Evolutionary conservation across 1,284 basidiomycete species (phyloP), one percentile per base, ranked within the genome.

Genomic region (Phylloboletellus chloephorus): DNA sequence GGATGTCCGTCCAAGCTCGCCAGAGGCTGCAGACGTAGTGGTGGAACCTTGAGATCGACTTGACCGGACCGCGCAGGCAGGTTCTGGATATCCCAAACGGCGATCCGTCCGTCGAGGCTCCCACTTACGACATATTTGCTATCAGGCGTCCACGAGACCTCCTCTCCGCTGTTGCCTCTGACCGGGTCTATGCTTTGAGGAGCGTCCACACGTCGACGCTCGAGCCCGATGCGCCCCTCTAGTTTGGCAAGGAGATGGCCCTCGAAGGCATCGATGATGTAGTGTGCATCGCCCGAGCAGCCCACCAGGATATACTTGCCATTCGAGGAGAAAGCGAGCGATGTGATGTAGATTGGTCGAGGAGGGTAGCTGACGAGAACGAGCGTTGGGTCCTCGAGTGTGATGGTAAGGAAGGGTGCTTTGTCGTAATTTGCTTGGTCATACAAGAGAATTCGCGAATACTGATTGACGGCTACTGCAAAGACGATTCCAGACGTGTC

Each of bases 251-350:
- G 67, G 4, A 94, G 67, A 48, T 78, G 72, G 0, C 93, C 88
- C 44, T 89, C 82, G 60, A 86, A 96, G 0, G 90, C 82, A 57
- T 97, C 91, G 45, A 96, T 55, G 38, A 99, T 73, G 57, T 98
- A 98, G 64, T 98, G 96, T 3, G 86, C 86, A 56, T 88, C 80
- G 3, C 88, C 87, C 1, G 91, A 88, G 43, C 96, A 98, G 28
- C 95, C 95, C 12, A 96, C 82, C 16, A 99, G 76, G 16, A 99
- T 69, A 56, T 86, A 88, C 56, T 89, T 87, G 34, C 92, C 94
- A 56, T 91, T 88, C 21, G 85, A 81, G 3, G 89, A 93, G 66
- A 98, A 98, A 2, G 81, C 68, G 48, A 97, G 71, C 3, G 90
- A 94, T 2, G 96, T 97, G 72, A 96, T 89, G 54, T 82, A 84